Evolutionary conservation across 2,329 filamentous ascomycete genomes (phyloP).

Genomic region (Cercospora sp.): DNA sequence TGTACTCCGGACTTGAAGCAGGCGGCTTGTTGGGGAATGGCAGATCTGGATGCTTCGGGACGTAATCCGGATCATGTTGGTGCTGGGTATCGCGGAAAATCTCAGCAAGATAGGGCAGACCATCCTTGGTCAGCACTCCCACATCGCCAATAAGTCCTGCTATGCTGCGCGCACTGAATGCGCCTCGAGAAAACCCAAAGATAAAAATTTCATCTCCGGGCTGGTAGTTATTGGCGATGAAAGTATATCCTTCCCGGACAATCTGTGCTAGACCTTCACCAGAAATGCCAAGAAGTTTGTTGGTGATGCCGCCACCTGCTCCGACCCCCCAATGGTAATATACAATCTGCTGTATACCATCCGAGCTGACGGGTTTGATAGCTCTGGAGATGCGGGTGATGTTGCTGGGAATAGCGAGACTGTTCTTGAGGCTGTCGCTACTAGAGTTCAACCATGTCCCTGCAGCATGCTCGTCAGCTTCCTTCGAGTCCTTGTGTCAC

Average conservation of each 20-base stretch:
- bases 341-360: conserved; percentile 53
- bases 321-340: conserved; percentile 55
- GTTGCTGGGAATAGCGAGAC: conserved; percentile 50
- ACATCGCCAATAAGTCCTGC: conserved; percentile 48
- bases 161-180: conserved; percentile 49
- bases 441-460: conserved; percentile 54
- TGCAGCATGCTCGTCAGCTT: conserved; percentile 20
- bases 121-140: conserved; percentile 52
- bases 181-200: conserved; percentile 52
- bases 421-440: conserved; percentile 47
- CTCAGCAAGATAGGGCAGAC: conserved; percentile 48
- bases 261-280: conserved; percentile 39
- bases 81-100: conserved; percentile 50
- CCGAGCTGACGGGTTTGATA: conserved; percentile 49
- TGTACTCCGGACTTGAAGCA: conserved; percentile 45
- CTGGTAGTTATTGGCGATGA: conserved; percentile 55
- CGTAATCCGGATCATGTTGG: conserved; percentile 45
- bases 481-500: background rate
- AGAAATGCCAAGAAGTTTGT: conserved; percentile 38
- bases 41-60: conserved; percentile 47
- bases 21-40: conserved; percentile 52
- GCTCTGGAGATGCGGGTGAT: conserved; percentile 52
- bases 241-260: conserved; percentile 52
- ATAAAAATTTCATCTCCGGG: conserved; percentile 54
- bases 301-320: conserved; percentile 45